Base-by-base conservation (phyloP, 2,329 filamentous ascomycete genomes). In the Emericellopsis atlantica region DNA sequence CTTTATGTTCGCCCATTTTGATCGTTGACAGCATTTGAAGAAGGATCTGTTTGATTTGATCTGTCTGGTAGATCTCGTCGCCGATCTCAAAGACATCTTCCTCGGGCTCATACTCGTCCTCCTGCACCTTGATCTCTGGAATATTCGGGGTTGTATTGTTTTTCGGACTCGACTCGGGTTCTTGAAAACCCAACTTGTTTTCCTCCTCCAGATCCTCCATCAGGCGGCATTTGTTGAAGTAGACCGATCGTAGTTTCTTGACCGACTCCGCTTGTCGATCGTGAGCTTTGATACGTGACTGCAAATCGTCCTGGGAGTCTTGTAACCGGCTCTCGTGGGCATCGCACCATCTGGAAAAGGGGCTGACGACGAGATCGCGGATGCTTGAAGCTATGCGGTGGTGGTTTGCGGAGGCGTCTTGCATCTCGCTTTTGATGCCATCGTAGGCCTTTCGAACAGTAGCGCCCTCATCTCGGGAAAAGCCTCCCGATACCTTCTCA, bases 201-300 rank as follows among this genome's bases (percentile, higher is more conserved):
- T 98, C 93, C 63, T 98, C 92, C 59, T 98, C 92, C 45, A 96
- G 67, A 57, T 98, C 92, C 59, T 98, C 93, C 6, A 96, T 83
- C 46, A 95, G 69, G 39, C 93, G 82, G 59, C 92, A 98, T 65
- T 96, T 98, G 70, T 96, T 98, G 74, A 96, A 96, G 65, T 98
- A 98, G 52, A 86, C 84, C 61, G 85, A 95, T 48, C 92, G 80
- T 51, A 95, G 76, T 65, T 96, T 96, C 71, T 88, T 87, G 46
- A 95, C 87, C 16, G 75, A 62, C 46, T 98, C 92, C 44, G 84
- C 82, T 61, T 98, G 93, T 50, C 84, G 85, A 57, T 95, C 87
- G 60, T 96, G 88, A 46, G 84, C 76, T 68, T 95, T 95, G 63
- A 96, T 89, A 44, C 87, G 84, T 37, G 72, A 65, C 61, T 96